These are phyloP conservation scores for Protomyces inundatus DNA, from an alignment of 1,139 yeast species.

Conservation along the genomic window DNA sequence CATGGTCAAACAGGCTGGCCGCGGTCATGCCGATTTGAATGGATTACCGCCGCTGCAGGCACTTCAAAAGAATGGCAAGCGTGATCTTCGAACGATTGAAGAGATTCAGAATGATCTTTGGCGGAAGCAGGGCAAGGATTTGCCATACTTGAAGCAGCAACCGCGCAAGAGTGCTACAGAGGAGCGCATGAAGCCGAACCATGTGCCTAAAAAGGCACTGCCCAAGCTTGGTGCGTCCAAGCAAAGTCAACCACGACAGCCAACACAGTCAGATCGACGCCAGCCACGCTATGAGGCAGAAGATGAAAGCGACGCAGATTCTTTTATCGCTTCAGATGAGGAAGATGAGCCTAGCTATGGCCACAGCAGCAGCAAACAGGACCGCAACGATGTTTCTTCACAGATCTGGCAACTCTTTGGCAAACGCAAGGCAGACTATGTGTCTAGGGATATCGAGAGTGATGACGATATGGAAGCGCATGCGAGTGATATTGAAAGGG, in stretches of 20 bases:
- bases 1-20: not conserved
- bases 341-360: constrained; percentile 34
- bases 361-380: constrained; percentile 41
- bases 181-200: not conserved
- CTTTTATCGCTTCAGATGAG: constrained; percentile 39
- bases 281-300: constrained; percentile 33
- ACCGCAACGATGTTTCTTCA: constrained; percentile 32
- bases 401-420: constrained; percentile 38
- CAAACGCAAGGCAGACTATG: constrained; percentile 46
- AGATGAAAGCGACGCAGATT: constrained; percentile 35
- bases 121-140: constrained; percentile 19
- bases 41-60: constrained; percentile 1
- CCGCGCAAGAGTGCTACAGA: too few relatives aligned
- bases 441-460: constrained; percentile 44
- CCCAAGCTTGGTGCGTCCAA: too few relatives aligned
- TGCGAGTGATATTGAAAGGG: constrained; percentile 77
- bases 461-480: constrained; percentile 92
- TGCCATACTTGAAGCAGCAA: constrained; percentile 1
- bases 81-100: constrained; percentile 19
- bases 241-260: not conserved
- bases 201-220: not conserved
- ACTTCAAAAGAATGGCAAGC: constrained; percentile 13
- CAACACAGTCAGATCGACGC: not conserved
- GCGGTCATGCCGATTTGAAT: too few relatives aligned
- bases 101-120: constrained; percentile 23